These are phyloP conservation scores for Stephanodiscus minutulus DNA, from an alignment of 108 stramenopile species.

Conservation along the genomic window DNA sequence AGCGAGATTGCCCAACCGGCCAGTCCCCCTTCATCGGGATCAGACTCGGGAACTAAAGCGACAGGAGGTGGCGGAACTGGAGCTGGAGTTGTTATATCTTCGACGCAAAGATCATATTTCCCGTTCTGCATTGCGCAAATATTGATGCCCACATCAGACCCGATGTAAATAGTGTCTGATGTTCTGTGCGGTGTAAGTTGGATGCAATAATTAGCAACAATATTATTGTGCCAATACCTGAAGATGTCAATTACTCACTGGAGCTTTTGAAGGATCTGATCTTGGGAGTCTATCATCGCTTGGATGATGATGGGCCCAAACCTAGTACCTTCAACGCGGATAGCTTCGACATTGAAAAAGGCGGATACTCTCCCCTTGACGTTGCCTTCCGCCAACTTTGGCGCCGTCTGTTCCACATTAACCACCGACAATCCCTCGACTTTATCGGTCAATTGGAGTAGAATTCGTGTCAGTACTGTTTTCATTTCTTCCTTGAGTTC, in stretches of 20 bases:
- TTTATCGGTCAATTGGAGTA: constrained; percentile 4
- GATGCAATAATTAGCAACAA: not conserved
- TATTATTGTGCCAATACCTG: not conserved
- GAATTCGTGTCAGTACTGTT: not conserved
- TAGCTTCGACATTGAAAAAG: constrained; percentile 31
- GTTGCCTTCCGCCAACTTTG: not conserved
- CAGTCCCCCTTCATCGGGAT: no score
- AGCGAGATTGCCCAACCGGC: no score
- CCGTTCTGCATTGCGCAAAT: constrained; percentile 26
- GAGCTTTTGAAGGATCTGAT: constrained; percentile 18
- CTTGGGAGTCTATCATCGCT: constrained; percentile 21
- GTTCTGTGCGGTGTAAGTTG: not conserved
- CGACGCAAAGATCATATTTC: constrained; percentile 24
- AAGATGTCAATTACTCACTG: not conserved
- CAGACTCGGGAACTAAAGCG: no score
- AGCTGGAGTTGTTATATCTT: not conserved
- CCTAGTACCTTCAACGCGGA: constrained; percentile 6
- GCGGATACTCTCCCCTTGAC: not conserved
- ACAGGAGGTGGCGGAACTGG: not conserved
- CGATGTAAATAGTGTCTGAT: not conserved
- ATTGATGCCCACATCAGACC: constrained; percentile 9
- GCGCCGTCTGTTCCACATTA: constrained; percentile 4
- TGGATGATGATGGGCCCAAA: constrained; percentile 32
- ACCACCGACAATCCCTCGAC: not conserved
- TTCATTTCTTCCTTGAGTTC: constrained; percentile 6